Evolutionary conservation across 352 stramenopile species (phyloP).

Genomic region (Halophytophthora batemanensis): DNA sequence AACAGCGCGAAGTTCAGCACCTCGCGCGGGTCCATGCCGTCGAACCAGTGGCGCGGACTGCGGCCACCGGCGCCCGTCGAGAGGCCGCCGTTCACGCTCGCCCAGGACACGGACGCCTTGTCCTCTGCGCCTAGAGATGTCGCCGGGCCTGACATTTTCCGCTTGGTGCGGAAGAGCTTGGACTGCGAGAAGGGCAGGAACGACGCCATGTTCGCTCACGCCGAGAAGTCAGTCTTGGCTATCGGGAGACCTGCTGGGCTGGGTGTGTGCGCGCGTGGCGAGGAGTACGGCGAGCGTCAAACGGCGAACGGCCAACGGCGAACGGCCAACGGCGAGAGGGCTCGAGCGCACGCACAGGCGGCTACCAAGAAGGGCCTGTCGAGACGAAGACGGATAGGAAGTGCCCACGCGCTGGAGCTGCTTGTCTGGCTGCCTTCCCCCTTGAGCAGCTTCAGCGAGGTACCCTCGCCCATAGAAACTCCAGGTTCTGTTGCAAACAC

Average conservation of each 20-base stretch:
- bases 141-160: conserved; percentile 56
- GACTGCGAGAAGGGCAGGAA: conserved; percentile 34
- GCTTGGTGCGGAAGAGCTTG: conserved; percentile 40
- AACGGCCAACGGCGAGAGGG: no score
- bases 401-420: no score
- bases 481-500: no score
- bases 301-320: no score
- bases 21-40: conserved; percentile 39
- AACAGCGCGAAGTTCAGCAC: conserved; percentile 45
- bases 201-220: conserved; percentile 25
- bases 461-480: no score
- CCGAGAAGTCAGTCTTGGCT: no score
- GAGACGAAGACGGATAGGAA: no score
- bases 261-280: no score
- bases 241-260: no score
- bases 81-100: conserved; percentile 5
- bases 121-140: conserved; percentile 34
- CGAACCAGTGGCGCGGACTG: conserved; percentile 23
- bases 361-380: no score
- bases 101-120: conserved; percentile 19
- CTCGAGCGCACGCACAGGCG: no score
- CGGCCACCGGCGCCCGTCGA: conserved; percentile 14
- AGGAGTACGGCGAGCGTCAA: no score
- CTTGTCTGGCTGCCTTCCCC: not conserved
- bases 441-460: not conserved